These are phyloP conservation scores for Suillus luteus DNA, from an alignment of 768 basidiomycete genomes.

Conservation along the genomic window DNA sequence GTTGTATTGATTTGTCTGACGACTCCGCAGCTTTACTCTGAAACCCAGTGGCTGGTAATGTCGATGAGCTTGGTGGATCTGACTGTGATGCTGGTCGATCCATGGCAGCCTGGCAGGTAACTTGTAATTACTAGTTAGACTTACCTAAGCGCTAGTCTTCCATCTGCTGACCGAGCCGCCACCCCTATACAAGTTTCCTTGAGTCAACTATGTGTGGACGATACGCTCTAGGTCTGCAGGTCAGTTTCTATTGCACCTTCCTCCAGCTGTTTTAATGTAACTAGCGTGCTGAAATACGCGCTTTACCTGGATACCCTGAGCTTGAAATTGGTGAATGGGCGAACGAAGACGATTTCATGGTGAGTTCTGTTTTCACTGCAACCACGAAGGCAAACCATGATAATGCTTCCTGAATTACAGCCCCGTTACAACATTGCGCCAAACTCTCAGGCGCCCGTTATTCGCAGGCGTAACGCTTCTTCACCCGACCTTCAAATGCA, in stretches of 20 bases:
- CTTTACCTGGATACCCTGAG: constrained; percentile 43
- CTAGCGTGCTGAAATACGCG: constrained; percentile 30
- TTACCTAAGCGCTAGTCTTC: not conserved
- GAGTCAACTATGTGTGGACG: constrained; percentile 59
- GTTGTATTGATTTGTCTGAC: constrained; percentile 1
- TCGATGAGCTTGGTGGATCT: constrained; percentile 1
- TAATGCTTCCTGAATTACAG: constrained; percentile 11
- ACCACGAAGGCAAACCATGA: not conserved
- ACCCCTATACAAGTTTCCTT: not conserved
- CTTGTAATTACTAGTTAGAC: too few relatives aligned
- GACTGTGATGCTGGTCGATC: not conserved
- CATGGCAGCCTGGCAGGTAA: not conserved
- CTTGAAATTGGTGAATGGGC: constrained; percentile 60
- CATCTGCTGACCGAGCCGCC: not conserved
- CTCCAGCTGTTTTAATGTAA: not conserved
- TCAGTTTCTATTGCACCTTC: constrained; percentile 25
- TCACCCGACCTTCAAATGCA: constrained; percentile 56
- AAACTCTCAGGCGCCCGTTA: constrained; percentile 73
- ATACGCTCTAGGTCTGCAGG: constrained; percentile 54
- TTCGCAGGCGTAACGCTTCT: constrained; percentile 45
- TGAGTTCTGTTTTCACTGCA: constrained; percentile 24
- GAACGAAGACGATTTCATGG: constrained; percentile 56
- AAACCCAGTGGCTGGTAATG: not conserved
- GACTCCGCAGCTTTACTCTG: not conserved
- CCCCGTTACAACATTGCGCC: constrained; percentile 86